These are phyloP conservation scores for Sphagnum fallax DNA, from an alignment of 228 moss, liverwort and hornwort genomes.

Conservation along the genomic window DNA sequence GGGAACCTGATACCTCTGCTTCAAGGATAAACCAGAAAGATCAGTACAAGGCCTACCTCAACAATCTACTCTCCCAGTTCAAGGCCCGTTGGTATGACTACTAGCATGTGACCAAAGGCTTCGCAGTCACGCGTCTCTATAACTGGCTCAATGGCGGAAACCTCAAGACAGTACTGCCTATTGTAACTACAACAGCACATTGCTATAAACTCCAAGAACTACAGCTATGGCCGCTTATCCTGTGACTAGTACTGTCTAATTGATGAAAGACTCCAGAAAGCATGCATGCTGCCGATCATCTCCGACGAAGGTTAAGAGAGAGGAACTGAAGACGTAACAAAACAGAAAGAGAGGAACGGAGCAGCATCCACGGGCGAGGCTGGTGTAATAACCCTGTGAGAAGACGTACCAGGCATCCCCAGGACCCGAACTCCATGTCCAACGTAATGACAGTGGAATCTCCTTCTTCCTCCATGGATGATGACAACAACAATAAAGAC, in stretches of 20 bases:
- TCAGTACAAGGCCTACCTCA: too few species aligned
- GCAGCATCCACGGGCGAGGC: too few species aligned
- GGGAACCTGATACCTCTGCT: conserved; percentile 76
- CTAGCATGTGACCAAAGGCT: too few species aligned
- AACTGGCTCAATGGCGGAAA: not conserved
- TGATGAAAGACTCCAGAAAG: not conserved
- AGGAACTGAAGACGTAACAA: not conserved
- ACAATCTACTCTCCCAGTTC: too few species aligned
- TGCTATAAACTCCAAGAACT: too few species aligned
- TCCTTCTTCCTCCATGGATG: conserved; percentile 42
- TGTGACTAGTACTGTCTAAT: not conserved
- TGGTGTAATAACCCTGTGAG: not conserved
- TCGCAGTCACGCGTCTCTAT: not conserved
- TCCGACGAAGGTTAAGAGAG: not conserved
- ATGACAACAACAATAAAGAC: too few species aligned
- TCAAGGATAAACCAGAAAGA: not conserved
- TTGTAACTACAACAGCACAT: not conserved
- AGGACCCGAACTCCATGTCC: conserved; percentile 71
- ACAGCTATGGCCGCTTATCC: too few species aligned
- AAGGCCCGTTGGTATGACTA: too few species aligned
- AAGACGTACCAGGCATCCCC: conserved; percentile 69
- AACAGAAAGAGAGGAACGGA: not conserved
- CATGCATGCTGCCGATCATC: not conserved
- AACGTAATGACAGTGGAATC: conserved; percentile 33
- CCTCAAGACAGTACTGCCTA: not conserved